Conservation (phyloP, 108 stramenopile species). For the Ochromonas danica region DNA sequence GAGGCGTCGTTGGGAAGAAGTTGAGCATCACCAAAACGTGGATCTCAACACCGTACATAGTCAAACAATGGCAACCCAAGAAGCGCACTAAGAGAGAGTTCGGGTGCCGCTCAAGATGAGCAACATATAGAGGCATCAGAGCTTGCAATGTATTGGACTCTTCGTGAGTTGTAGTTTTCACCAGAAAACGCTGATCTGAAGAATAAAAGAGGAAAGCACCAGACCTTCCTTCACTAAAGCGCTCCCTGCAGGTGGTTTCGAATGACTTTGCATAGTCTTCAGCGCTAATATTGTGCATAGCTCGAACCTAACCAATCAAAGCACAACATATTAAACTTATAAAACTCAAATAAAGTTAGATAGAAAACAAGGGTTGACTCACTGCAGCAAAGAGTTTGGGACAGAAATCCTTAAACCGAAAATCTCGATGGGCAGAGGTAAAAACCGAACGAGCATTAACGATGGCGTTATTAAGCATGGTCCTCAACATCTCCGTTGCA, state of each 20-base stretch:
- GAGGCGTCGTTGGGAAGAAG: neutral
- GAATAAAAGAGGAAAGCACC: slow-evolving; percentile 34
- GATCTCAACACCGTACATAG: slow-evolving; percentile 1
- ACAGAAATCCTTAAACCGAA: slow-evolving; percentile 4
- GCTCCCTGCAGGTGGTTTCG: slow-evolving; percentile 10
- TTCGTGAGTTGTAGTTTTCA: slow-evolving; percentile 28
- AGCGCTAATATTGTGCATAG: neutral
- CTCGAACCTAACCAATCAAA: slow-evolving; percentile 18
- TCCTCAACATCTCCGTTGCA: neutral
- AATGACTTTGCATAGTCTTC: slow-evolving; percentile 25
- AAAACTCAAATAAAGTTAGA: no score
- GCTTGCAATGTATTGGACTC: neutral
- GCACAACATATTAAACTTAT: no score
- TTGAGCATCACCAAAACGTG: slow-evolving; percentile 37
- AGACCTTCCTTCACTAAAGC: slow-evolving; percentile 30
- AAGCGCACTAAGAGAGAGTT: slow-evolving; percentile 31
- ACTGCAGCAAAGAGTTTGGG: neutral
- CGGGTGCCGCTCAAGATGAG: neutral
- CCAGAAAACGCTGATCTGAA: slow-evolving; percentile 23
- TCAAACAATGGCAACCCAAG: slow-evolving; percentile 32
- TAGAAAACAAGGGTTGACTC: no score
- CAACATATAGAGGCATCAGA: slow-evolving; percentile 1
- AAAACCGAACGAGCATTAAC: neutral
- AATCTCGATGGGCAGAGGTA: neutral
- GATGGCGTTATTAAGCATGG: neutral